Evolutionary conservation across 2,329 filamentous ascomycete genomes (phyloP).

Genomic region (Aspergillus sclerotialis): DNA sequence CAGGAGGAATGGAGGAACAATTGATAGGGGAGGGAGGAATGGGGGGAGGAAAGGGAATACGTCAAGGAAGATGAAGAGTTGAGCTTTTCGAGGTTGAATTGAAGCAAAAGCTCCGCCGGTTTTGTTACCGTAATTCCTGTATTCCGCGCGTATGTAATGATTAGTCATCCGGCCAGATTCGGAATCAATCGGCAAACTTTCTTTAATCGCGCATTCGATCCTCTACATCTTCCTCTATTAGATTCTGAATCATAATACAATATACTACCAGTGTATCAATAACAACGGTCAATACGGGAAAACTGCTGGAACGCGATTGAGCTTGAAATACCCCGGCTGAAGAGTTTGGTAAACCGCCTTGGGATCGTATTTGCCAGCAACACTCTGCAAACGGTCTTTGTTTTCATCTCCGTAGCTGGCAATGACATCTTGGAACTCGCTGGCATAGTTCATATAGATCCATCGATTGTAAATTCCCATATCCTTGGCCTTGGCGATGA

Average conservation of each 20-base stretch:
- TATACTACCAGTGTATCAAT: no score
- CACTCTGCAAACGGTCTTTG: constrained; percentile 19
- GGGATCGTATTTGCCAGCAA: constrained; percentile 34
- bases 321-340: constrained; percentile 9
- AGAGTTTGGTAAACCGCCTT: constrained; percentile 19
- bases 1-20: background rate
- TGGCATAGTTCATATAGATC: constrained; percentile 40
- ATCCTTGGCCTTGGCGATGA: constrained; percentile 14
- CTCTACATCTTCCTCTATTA: no score
- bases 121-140: background rate
- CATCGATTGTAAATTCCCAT: constrained; percentile 19
- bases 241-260: no score
- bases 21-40: constrained; percentile 10
- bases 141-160: background rate
- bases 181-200: background rate
- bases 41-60: constrained; percentile 13
- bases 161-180: background rate
- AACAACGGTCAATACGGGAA: no score
- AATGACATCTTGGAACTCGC: constrained; percentile 21
- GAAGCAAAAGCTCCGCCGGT: background rate
- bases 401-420: constrained; percentile 31
- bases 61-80: constrained; percentile 12
- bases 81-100: constrained; percentile 1
- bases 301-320: background rate
- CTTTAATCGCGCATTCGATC: no score